Percentiles rank a stretch among this genome's conserved stretches.
phyloP scores from a whole-genome alignment of 2,329 filamentous ascomycete genomes.

The Claviceps arundinis region DNA sequence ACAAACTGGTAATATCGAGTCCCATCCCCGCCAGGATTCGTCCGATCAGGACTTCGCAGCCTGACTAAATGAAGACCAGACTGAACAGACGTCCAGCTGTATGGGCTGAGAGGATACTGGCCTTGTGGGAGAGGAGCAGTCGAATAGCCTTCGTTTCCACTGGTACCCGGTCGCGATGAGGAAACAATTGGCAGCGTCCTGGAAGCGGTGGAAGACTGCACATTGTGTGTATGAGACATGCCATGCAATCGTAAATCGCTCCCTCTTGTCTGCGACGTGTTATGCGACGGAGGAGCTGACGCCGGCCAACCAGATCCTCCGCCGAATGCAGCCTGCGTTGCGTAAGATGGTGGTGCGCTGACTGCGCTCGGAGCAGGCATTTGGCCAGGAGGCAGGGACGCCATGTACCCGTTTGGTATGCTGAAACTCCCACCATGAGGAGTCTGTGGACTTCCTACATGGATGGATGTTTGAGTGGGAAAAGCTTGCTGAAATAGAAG shows the following conservation, averaged over 20 bases:
- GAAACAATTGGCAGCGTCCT: neutral
- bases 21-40: slow-evolving; percentile 12
- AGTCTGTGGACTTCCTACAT: neutral
- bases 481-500: neutral
- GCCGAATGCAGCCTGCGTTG: neutral
- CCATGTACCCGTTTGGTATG: neutral
- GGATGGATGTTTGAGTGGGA: neutral
- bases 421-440: neutral
- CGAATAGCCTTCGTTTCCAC: slow-evolving; percentile 1
- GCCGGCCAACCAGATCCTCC: neutral
- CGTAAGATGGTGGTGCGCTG: neutral
- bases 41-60: slow-evolving; percentile 33
- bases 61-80: slow-evolving; percentile 33
- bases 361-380: neutral
- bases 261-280: neutral
- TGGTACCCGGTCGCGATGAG: neutral
- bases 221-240: neutral
- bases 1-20: slow-evolving; percentile 45
- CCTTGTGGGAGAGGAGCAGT: slow-evolving; percentile 8
- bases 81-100: slow-evolving; percentile 27
- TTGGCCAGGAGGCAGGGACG: neutral
- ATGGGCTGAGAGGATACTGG: slow-evolving; percentile 28
- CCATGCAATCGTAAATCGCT: neutral
- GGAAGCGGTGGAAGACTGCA: neutral
- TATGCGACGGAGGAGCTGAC: neutral